Percentiles rank a stretch among this genome's conserved stretches.
phyloP scores from a whole-genome alignment of 257 asterid species.

The Capsicum chinense region DNA sequence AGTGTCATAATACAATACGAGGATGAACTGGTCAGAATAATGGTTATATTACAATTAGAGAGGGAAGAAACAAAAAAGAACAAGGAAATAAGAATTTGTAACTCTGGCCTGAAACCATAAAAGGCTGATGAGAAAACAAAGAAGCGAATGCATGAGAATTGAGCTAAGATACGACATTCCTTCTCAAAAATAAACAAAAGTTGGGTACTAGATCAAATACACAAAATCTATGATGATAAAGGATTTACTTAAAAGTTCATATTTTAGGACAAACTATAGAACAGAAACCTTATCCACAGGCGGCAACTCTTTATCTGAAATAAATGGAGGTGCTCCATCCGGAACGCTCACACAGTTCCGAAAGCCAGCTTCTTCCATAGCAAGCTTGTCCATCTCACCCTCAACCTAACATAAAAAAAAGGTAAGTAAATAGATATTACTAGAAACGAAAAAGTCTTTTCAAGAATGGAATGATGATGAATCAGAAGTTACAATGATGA shows the following conservation, averaged over 20 bases:
- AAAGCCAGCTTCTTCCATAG: constrained; percentile 99
- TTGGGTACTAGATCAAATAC: constrained; percentile 5
- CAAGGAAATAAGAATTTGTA: not conserved
- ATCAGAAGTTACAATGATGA: constrained; percentile 68
- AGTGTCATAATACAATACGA: not conserved
- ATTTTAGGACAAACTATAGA: constrained; percentile 4
- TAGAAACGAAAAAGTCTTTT: constrained; percentile 29
- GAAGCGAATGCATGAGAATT: constrained; percentile 23
- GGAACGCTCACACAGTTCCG: constrained; percentile 94
- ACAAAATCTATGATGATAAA: constrained; percentile 21
- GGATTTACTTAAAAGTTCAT: not conserved
- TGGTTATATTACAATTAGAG: not conserved
- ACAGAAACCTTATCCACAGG: constrained; percentile 64
- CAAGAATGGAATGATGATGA: constrained; percentile 1
- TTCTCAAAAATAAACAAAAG: constrained; percentile 12
- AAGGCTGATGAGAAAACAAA: constrained; percentile 1
- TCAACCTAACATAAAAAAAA: constrained; percentile 65
- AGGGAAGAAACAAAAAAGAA: not conserved
- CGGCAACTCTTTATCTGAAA: constrained; percentile 75
- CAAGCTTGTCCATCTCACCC: constrained; percentile 99
- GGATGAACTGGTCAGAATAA: not conserved
- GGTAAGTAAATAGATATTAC: constrained; percentile 28
- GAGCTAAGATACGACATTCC: not conserved
- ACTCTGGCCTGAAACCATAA: constrained; percentile 24
- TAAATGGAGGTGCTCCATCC: constrained; percentile 90